Conservation (phyloP, 2,329 filamentous ascomycete genomes). For the Chaetomiaceae sp. region DNA sequence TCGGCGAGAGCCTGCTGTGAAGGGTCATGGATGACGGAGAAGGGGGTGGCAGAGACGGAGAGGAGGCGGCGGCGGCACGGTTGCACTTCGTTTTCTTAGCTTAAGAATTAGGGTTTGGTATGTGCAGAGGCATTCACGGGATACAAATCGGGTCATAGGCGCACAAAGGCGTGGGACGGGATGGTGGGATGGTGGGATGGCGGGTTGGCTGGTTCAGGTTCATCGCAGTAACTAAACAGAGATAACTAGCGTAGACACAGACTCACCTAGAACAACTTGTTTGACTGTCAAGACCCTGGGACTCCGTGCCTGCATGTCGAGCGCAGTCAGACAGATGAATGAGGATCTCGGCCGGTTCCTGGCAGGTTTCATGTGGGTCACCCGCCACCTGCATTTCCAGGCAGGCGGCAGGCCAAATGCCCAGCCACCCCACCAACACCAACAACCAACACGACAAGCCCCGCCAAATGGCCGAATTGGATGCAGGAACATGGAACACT, state of each 20-base stretch:
- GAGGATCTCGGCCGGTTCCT: background rate
- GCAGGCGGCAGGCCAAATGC: conserved; percentile 11
- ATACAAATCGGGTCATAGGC: too few relatives aligned
- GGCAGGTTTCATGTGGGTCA: conserved; percentile 2
- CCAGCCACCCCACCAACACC: conserved; percentile 23
- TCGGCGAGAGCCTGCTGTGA: conserved; percentile 86
- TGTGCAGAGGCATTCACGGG: too few relatives aligned
- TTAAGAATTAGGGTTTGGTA: too few relatives aligned
- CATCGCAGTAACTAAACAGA: background rate
- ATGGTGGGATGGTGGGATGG: too few relatives aligned
- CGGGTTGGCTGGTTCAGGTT: too few relatives aligned
- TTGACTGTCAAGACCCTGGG: too few relatives aligned
- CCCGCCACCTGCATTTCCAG: conserved; percentile 17
- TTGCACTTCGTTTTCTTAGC: background rate
- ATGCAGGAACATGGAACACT: conserved; percentile 4
- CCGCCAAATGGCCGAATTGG: conserved; percentile 3
- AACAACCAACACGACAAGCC: conserved; percentile 4
- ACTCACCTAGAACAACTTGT: background rate
- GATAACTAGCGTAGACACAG: background rate
- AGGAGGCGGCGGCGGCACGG: background rate
- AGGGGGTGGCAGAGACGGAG: background rate
- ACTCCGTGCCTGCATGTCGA: background rate
- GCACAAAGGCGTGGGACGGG: too few relatives aligned
- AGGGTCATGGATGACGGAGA: conserved; percentile 13
- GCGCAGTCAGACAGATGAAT: background rate